Conservation (phyloP, 805 yeast species). For the Kregervanrija fluxuum region DNA sequence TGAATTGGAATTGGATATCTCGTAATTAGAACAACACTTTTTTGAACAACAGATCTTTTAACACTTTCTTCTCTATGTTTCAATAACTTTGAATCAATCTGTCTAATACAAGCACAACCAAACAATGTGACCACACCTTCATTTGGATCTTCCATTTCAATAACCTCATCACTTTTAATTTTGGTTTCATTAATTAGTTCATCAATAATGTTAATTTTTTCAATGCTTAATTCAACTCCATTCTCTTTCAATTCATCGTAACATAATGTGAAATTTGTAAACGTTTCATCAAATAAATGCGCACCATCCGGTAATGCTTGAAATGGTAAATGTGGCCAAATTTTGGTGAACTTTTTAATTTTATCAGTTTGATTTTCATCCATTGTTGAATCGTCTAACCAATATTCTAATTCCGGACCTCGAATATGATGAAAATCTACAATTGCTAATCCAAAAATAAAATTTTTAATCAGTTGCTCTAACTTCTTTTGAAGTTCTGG, state of each 20-base stretch:
- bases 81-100: slow-evolving; percentile 58
- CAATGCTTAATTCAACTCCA: slow-evolving; percentile 37
- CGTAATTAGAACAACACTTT: slow-evolving; percentile 75
- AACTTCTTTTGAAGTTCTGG: slow-evolving; percentile 3
- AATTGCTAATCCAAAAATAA: slow-evolving; percentile 76
- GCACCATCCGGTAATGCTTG: slow-evolving; percentile 96
- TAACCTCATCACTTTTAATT: slow-evolving; percentile 12
- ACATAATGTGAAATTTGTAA: slow-evolving; percentile 79
- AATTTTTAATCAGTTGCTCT: slow-evolving; percentile 6
- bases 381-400: slow-evolving; percentile 45
- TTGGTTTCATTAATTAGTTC: slow-evolving; percentile 6
- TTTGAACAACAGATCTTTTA: slow-evolving; percentile 77
- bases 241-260: slow-evolving; percentile 48
- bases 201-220: slow-evolving; percentile 14
- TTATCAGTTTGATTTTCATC: slow-evolving; percentile 23
- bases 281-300: slow-evolving; percentile 88
- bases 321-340: slow-evolving; percentile 87
- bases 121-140: slow-evolving; percentile 59
- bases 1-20: slow-evolving; percentile 84
- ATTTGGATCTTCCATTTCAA: slow-evolving; percentile 15
- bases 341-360: slow-evolving; percentile 27
- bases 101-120: slow-evolving; percentile 91
- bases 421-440: slow-evolving; percentile 88
- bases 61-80: slow-evolving; percentile 19
- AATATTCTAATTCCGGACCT: slow-evolving; percentile 94